phyloP scores from a whole-genome alignment of 305 asterid species.

The Solanum chacoense region DNA sequence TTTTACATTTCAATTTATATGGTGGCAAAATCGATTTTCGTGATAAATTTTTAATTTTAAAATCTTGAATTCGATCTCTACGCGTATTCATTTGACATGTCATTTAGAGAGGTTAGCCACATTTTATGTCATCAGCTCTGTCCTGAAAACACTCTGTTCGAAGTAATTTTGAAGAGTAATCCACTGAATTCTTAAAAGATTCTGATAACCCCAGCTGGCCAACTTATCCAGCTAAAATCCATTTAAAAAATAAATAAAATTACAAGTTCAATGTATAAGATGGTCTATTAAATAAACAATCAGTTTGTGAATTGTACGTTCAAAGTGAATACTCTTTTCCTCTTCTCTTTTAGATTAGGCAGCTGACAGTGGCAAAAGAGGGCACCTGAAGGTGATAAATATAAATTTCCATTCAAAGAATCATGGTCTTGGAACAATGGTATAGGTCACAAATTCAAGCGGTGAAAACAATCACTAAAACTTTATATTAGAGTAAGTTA shows the following conservation, averaged over 20 bases:
- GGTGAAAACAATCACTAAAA: background rate
- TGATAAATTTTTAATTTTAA: background rate
- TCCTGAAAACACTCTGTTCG: background rate
- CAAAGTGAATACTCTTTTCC: background rate
- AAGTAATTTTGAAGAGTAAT: background rate
- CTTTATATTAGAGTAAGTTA: too few species aligned
- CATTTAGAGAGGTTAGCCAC: background rate
- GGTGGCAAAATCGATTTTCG: background rate
- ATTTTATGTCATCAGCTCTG: background rate
- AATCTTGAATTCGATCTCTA: background rate
- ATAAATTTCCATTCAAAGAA: background rate
- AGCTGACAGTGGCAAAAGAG: background rate
- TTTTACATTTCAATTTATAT: background rate
- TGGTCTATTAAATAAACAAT: background rate
- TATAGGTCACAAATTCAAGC: background rate
- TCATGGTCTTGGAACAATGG: background rate
- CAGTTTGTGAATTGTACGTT: background rate
- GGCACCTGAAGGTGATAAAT: background rate
- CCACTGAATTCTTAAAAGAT: background rate
- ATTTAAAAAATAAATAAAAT: rapidly evolving
- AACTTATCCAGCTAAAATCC: background rate
- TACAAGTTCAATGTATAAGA: background rate
- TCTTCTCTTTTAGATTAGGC: background rate
- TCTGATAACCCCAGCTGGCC: background rate
- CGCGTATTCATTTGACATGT: background rate